Base-by-base conservation (phyloP, 2,329 filamentous ascomycete genomes). In the Microdochium bolleyi region DNA sequence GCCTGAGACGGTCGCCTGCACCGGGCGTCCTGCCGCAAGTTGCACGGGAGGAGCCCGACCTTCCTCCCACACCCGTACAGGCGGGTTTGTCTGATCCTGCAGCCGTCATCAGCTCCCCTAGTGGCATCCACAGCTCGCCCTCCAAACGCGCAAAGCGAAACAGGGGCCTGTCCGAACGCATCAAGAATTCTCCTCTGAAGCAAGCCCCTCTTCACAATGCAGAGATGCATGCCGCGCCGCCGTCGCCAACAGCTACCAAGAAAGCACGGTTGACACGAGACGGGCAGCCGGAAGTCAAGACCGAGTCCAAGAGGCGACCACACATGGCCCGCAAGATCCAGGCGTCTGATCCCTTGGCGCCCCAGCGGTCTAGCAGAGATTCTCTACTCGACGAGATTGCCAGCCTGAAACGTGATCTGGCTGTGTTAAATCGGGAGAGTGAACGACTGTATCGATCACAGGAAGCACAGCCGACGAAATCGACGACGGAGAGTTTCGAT, bases 61-160 rank as follows among this genome's bases (percentile, higher is more conserved):
- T 88, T 4, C 85, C 85, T 2, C 80, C 80, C 0, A 80, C 80
- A 0, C 76, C 77, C 1, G 72, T 73, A 27, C 71, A 77, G 49
- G 70, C 69, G 37, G 74, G 73, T 3, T 66, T 76, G 13, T 67
- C 70, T 2, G 81, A 84, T 54, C 73, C 77, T 11, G 54, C 62
- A 0, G 70, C 79, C 1, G 72, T 80, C 25, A 78, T 74, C 46
- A 78, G 78, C 2, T 79, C 79, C 8, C 79, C 81, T 1, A 64
- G 70, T 21, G 83, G 82, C 1, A 85, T 85, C 25, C 82, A 84
- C 54, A 76, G 76, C 50, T 82, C 79, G 14, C 80, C 82, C 0
- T 79, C 77, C 22, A 78, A 73, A 54, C 68, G 70, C 30, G 69
- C 71, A 2, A 73, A 72, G 59, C 71, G 75, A 58, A 72, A 68